A percentile compares a stretch with the other conserved stretches of the same genome.
phyloP scores from a whole-genome alignment of 2,329 filamentous ascomycete genomes.

The Chrysoporthe cubensis region DNA sequence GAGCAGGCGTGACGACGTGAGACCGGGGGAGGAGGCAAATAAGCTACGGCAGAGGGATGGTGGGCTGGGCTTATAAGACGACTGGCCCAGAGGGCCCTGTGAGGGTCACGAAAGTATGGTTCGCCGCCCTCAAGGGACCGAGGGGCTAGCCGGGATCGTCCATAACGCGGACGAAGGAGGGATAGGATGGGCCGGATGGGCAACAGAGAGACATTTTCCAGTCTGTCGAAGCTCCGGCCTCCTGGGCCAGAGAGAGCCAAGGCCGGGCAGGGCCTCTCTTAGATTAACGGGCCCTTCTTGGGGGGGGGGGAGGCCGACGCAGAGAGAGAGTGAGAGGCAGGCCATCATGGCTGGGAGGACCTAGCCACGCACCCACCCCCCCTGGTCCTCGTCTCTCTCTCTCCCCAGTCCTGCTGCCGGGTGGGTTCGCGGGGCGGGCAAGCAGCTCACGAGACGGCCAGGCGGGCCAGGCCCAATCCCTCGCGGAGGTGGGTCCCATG shows the following conservation, averaged over 20 bases:
- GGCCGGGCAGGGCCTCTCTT: slow-evolving; percentile 8
- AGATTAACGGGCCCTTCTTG: not conserved
- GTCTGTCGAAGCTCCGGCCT: not conserved
- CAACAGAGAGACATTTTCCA: not conserved
- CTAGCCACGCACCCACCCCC: slow-evolving; percentile 10
- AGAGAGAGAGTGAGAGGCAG: not conserved
- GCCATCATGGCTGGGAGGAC: slow-evolving; percentile 20
- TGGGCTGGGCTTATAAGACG: slow-evolving; percentile 15
- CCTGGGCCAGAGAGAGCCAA: slow-evolving; percentile 11
- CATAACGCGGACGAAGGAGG: slow-evolving; percentile 20
- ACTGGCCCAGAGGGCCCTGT: slow-evolving; percentile 14
- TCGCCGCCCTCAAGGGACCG: slow-evolving; percentile 19
- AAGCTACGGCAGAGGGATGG: slow-evolving; percentile 23
- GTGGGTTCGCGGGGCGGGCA: not conserved
- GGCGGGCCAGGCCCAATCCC: no score
- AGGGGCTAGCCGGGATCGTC: slow-evolving; percentile 24
- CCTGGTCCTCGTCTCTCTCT: not conserved
- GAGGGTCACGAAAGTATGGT: slow-evolving; percentile 22
- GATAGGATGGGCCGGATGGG: not conserved
- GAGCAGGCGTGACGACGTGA: slow-evolving; percentile 17
- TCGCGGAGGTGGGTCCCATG: not conserved
- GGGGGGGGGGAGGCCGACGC: no score
- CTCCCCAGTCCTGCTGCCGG: not conserved
- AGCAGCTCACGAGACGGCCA: not conserved
- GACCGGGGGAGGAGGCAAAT: slow-evolving; percentile 19